Conservation (phyloP, 2,329 filamentous ascomycete genomes). For the Diplodia intermedia region DNA sequence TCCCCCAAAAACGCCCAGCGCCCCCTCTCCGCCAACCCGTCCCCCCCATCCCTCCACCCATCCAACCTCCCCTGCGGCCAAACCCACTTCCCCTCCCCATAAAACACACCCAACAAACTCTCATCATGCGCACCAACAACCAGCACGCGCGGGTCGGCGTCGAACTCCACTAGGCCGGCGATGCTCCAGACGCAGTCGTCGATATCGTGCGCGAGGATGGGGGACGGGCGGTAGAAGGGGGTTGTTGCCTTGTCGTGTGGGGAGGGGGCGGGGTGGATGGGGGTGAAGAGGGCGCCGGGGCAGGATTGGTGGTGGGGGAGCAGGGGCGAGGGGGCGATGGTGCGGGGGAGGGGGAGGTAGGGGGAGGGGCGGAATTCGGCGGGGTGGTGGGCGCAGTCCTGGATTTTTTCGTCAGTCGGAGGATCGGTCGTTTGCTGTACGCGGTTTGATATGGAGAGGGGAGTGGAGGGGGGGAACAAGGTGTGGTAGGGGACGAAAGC, state of each 20-base stretch:
- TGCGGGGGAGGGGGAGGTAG: constrained; percentile 15
- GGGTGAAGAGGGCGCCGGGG: neutral
- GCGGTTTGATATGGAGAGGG: too few relatives aligned
- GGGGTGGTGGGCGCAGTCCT: constrained; percentile 20
- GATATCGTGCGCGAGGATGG: neutral
- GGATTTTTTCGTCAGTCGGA: too few relatives aligned
- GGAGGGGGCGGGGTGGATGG: neutral
- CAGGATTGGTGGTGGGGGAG: neutral
- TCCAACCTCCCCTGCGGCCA: neutral
- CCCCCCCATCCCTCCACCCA: neutral
- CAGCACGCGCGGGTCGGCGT: constrained; percentile 28
- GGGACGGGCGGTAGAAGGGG: neutral
- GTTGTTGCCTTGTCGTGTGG: neutral
- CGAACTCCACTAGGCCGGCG: constrained; percentile 17
- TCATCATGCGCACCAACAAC: constrained; percentile 33
- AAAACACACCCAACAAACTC: neutral
- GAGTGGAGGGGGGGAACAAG: too few relatives aligned
- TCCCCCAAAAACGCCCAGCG: neutral
- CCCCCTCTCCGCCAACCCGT: neutral
- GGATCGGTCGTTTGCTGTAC: too few relatives aligned
- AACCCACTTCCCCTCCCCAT: neutral
- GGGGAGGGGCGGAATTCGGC: constrained; percentile 16
- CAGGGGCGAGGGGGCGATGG: neutral
- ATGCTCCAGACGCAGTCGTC: constrained; percentile 10
- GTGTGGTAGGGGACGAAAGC: too few relatives aligned